Evolutionary conservation across 164 flowering plant species (phyloP).

Genomic region (Nelumbo lutea): DNA sequence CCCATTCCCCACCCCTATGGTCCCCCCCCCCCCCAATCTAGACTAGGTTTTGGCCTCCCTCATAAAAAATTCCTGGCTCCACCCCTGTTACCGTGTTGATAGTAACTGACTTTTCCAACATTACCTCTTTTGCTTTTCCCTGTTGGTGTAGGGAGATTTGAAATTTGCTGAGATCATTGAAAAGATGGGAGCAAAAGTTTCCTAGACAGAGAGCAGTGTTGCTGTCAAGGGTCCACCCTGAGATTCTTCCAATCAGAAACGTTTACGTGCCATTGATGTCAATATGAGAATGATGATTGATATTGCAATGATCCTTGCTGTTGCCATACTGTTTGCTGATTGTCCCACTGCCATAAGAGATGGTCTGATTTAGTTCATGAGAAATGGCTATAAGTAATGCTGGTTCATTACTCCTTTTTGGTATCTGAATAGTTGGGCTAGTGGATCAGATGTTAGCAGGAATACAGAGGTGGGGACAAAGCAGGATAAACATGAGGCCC

Average conservation of each 20-base stretch:
- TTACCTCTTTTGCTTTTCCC: not conserved
- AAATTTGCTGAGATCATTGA: constrained; percentile 98
- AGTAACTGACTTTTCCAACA: not conserved
- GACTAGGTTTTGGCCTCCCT: too few species aligned
- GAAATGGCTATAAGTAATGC: not conserved
- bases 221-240: constrained; percentile 88
- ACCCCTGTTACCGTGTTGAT: not conserved
- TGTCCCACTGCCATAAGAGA: constrained; percentile 97
- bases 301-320: constrained; percentile 99
- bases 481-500: too few species aligned
- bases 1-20: too few species aligned
- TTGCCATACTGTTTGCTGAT: constrained; percentile 92
- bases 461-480: too few species aligned
- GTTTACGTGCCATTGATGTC: constrained; percentile 75
- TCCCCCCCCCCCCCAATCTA: too few species aligned
- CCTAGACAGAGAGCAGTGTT: constrained; percentile 93
- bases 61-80: too few species aligned
- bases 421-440: too few species aligned
- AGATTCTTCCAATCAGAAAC: constrained; percentile 50
- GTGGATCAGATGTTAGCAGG: too few species aligned
- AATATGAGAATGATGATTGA: constrained; percentile 99
- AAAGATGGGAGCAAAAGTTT: constrained; percentile 94
- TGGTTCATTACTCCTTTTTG: too few species aligned
- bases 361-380: constrained; percentile 41
- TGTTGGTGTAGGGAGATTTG: constrained; percentile 78